Evolutionary conservation across 2,329 filamentous ascomycete species (phyloP).

Genomic region (Verticillium zaregamsianum): DNA sequence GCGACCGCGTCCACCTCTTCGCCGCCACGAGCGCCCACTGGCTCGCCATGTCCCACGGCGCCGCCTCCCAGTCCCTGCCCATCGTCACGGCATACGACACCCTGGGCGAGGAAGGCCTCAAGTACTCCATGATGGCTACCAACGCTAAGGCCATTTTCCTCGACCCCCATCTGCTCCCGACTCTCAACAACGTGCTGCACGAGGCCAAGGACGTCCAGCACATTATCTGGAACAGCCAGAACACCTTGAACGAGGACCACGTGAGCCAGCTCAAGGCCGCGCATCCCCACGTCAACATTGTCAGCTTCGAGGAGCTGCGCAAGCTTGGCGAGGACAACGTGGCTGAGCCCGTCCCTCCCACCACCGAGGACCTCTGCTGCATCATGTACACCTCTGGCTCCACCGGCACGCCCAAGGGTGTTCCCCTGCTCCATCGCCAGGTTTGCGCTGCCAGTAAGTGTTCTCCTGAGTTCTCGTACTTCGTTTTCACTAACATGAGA

Average conservation of each 20-base stretch:
- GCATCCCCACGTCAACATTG: conserved; percentile 37
- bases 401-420: conserved; percentile 79
- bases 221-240: conserved; percentile 53
- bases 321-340: conserved; percentile 58
- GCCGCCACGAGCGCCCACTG: conserved; percentile 64
- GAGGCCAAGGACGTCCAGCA: conserved; percentile 43
- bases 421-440: conserved; percentile 69
- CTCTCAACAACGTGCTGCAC: conserved; percentile 48
- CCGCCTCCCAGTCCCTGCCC: conserved; percentile 71
- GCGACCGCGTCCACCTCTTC: conserved; percentile 73
- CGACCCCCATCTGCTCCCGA: conserved; percentile 52
- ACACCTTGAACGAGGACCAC: conserved; percentile 46
- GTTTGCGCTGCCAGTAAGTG: conserved; percentile 68
- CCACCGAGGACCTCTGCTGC: conserved; percentile 72
- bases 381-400: conserved; percentile 73
- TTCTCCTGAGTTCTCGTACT: background rate
- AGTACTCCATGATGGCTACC: conserved; percentile 70
- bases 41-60: conserved; percentile 46
- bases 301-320: conserved; percentile 48
- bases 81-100: conserved; percentile 85
- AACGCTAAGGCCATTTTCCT: conserved; percentile 63
- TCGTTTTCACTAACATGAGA: conserved; percentile 8
- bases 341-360: conserved; percentile 64
- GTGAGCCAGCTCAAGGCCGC: conserved; percentile 41
- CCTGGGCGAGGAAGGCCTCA: conserved; percentile 69